Base-by-base conservation (phyloP, 2,329 filamentous ascomycete species). In the Claviceps spartinae region DNA sequence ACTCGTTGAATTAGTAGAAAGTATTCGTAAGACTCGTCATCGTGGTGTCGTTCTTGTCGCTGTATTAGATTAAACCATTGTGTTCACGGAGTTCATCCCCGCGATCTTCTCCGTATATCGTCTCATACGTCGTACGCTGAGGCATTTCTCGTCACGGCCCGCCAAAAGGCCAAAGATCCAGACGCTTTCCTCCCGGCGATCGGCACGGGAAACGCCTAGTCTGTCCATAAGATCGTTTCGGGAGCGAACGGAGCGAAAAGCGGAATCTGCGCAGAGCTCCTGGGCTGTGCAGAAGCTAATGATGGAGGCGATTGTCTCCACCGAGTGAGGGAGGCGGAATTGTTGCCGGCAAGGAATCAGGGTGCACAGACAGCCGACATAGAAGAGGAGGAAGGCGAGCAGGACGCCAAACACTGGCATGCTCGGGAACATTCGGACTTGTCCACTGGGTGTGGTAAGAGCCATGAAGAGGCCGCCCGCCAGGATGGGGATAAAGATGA, bases 281-380 rank as follows among this genome's bases (percentile, higher is more conserved):
- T 82, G 83, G 58, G 83, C 82, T 54, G 86, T 81, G 43, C 91
- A 73, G 63, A 91, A 90, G 61, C 81, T 84, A 58, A 94, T 77
- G 22, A 90, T 73, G 63, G 90, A 88, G 1, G 86, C 85, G 18
- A 94, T 73, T 47, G 78, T 87, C 54, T 76, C 78, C 42, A 86
- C 81, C 5, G 76, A 75, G 63, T 94, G 88, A 0, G 88, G 88
- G 1, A 95, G 76, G 43, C 82, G 72, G 57, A 82, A 79, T 41
- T 75, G 71, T 43, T 72, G 69, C 14, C 86, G 76, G 13, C 72
- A 69, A 0, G 84, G 84, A 59, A 85, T 69, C 52, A 88, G 69
- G 5, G 78, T 66, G 43, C 78, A 62, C 49, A 91, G 72, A 13
- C 76, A 81, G n/a, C 81, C 58, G 11, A 83, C 72, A 67, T 86